phyloP scores from a whole-genome alignment of 768 basidiomycete species.

The Harrya chromipes region DNA sequence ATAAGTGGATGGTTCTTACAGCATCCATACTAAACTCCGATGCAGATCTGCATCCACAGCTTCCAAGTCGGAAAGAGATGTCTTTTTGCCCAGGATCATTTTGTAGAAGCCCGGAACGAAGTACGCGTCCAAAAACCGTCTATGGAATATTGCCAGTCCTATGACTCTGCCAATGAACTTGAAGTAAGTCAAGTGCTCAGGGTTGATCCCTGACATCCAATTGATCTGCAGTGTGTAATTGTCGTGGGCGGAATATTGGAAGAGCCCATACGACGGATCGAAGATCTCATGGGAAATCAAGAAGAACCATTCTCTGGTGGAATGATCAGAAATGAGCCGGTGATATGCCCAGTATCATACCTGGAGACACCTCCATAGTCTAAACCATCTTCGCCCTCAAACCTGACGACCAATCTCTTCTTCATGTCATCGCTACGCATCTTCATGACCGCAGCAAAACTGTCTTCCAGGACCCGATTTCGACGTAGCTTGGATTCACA shows the following conservation, averaged over 20 bases:
- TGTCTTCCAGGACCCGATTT: constrained; percentile 80
- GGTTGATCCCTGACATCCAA: constrained; percentile 70
- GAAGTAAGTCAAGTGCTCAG: constrained; percentile 77
- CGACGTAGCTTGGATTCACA: constrained; percentile 85
- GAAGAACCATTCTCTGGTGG: constrained; percentile 79
- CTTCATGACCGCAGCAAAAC: constrained; percentile 82
- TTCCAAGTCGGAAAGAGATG: constrained; percentile 62
- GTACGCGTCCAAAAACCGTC: constrained; percentile 75
- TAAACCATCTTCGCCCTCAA: constrained; percentile 77
- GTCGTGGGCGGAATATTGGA: constrained; percentile 78
- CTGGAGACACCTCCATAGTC: constrained; percentile 78
- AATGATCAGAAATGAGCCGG: constrained; percentile 1
- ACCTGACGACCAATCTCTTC: constrained; percentile 67
- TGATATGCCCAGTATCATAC: constrained; percentile 32
- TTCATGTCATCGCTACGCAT: constrained; percentile 69
- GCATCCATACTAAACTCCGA: constrained; percentile 70
- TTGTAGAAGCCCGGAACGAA: constrained; percentile 82
- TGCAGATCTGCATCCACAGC: constrained; percentile 67
- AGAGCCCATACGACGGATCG: constrained; percentile 78
- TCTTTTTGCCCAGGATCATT: constrained; percentile 63
- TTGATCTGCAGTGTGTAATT: constrained; percentile 82
- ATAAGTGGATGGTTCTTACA: constrained; percentile 44
- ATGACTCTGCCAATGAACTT: constrained; percentile 75
- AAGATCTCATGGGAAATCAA: constrained; percentile 80
- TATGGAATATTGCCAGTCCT: constrained; percentile 75